Conservation (phyloP, 345 rosid genomes). For the Moringa oleifera region DNA sequence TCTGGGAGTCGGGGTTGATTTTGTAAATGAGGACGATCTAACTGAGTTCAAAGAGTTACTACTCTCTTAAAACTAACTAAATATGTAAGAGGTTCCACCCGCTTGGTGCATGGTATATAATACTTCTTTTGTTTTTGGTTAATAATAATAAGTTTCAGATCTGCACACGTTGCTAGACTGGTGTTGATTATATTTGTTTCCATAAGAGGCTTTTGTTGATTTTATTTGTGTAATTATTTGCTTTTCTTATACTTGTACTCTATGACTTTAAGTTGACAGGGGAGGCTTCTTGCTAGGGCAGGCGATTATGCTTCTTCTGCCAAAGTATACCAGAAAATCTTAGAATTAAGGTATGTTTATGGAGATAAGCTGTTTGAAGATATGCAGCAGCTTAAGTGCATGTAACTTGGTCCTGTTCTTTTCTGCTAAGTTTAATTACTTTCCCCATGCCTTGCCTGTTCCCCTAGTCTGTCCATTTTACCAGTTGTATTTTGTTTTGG, state of each 20-base stretch:
- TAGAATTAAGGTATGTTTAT: slow-evolving; percentile 72
- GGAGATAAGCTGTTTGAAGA: not conserved
- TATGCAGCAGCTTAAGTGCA: not conserved
- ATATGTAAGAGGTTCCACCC: no score
- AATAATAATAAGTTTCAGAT: not conserved
- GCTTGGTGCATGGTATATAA: no score
- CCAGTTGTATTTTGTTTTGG: no score
- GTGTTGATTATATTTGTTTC: slow-evolving; percentile 5
- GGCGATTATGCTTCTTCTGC: slow-evolving; percentile 69
- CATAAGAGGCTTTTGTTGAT: no score
- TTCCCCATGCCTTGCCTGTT: not conserved
- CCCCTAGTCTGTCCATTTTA: no score
- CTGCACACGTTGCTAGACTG: not conserved
- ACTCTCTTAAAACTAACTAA: no score
- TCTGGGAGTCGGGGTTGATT: no score
- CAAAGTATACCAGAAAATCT: slow-evolving; percentile 56
- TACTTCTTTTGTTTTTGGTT: no score
- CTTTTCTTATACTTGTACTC: slow-evolving; percentile 32
- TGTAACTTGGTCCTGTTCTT: not conserved
- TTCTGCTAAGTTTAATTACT: no score
- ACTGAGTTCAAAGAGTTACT: no score
- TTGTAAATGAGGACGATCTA: no score
- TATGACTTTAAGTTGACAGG: slow-evolving; percentile 98
- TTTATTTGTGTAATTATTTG: slow-evolving; percentile 12
- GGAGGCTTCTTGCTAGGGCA: slow-evolving; percentile 71